These are phyloP conservation scores for Achlya hypogyna DNA, from an alignment of 352 stramenopile species.

Conservation along the genomic window DNA sequence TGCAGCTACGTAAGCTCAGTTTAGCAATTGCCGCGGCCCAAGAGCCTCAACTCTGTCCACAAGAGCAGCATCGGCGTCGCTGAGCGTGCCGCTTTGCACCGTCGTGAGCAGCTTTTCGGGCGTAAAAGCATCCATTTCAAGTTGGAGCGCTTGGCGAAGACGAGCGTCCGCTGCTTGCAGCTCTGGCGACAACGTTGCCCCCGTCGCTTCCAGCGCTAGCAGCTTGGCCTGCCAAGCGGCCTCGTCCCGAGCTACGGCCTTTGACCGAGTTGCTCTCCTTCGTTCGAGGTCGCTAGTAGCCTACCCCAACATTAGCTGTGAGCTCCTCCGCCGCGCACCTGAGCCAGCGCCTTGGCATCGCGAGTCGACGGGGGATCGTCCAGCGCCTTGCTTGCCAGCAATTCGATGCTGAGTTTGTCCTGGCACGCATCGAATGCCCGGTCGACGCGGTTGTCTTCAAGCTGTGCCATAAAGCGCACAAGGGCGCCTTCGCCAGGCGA, in stretches of 20 bases:
- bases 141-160: background rate
- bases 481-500: constrained; percentile 12
- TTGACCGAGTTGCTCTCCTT: background rate
- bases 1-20: constrained; percentile 10
- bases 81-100: background rate
- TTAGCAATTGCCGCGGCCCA: background rate
- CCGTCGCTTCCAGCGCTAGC: background rate
- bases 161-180: background rate
- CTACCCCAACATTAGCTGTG: no score
- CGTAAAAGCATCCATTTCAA: background rate
- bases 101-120: constrained; percentile 1
- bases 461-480: background rate
- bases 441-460: background rate
- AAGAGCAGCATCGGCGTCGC: background rate
- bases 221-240: background rate
- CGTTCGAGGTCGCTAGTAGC: background rate
- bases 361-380: background rate
- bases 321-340: background rate
- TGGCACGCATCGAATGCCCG: constrained; percentile 24
- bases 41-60: background rate
- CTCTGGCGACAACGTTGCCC: background rate
- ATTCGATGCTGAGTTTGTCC: constrained; percentile 9
- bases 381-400: background rate
- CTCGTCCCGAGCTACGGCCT: background rate
- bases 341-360: background rate